phyloP scores from a whole-genome alignment of 1,284 basidiomycete genomes.

The Leccinum subatratum region DNA sequence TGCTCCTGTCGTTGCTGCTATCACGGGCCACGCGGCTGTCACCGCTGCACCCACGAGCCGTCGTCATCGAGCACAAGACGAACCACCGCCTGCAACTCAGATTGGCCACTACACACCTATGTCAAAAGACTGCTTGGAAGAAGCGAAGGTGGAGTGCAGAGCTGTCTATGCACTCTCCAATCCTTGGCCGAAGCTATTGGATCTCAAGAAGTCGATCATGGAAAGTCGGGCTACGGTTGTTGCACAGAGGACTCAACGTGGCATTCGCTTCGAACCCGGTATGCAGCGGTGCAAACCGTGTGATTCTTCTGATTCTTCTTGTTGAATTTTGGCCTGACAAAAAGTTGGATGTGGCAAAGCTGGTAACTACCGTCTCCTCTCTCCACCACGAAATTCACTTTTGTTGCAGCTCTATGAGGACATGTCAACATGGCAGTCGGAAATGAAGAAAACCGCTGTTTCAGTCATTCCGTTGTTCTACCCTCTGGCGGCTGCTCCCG shows the following conservation, averaged over 20 bases:
- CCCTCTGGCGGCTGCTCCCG: neutral
- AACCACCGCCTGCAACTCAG: neutral
- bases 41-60: too few relatives aligned
- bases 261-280: neutral
- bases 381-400: neutral
- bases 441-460: neutral
- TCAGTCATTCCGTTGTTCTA: neutral
- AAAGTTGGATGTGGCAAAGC: neutral
- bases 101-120: neutral
- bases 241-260: neutral
- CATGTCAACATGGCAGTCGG: neutral
- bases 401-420: neutral
- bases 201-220: neutral
- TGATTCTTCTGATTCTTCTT: neutral
- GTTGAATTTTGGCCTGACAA: neutral
- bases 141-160: neutral
- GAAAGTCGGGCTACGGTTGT: neutral
- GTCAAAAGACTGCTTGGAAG: neutral
- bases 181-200: neutral
- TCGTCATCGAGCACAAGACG: slow-evolving; percentile 16
- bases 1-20: neutral
- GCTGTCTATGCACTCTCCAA: neutral
- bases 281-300: neutral
- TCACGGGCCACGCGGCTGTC: neutral
- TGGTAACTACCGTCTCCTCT: neutral